A percentile compares a stretch with the other conserved stretches of the same genome.
Conservation (phyloP, 2,329 filamentous ascomycete species). For the Ambrosiella xylebori region DNA sequence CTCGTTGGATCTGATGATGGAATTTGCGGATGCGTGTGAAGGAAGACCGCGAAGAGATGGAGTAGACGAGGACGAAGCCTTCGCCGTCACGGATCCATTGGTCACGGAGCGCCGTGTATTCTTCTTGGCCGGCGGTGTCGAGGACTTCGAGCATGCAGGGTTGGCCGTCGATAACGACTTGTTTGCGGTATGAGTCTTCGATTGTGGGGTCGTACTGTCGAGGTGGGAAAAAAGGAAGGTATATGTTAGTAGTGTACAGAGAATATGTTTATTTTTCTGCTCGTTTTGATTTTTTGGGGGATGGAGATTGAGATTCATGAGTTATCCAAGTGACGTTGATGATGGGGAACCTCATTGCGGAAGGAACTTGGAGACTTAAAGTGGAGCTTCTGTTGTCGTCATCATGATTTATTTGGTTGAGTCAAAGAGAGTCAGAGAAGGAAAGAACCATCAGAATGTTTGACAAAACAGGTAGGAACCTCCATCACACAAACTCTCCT, state of each 20-base stretch:
- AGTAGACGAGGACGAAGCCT: conserved; percentile 94
- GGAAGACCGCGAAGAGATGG: conserved; percentile 90
- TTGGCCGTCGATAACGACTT: conserved; percentile 83
- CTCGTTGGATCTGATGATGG: conserved; percentile 89
- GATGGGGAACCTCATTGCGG: no score
- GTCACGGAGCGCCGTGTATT: conserved; percentile 90
- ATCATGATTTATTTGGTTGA: no score
- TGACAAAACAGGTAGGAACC: no score
- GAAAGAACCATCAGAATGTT: no score
- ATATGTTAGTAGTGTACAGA: neutral
- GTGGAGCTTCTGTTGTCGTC: no score
- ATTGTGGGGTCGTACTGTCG: conserved; percentile 68
- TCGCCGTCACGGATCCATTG: conserved; percentile 98
- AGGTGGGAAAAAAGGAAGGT: neutral
- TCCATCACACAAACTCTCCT: no score
- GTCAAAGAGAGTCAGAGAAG: no score
- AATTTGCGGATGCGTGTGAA: conserved; percentile 91
- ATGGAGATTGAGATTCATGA: neutral
- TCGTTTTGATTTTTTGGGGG: neutral
- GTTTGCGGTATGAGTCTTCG: conserved; percentile 75
- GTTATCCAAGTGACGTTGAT: no score
- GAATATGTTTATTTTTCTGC: neutral
- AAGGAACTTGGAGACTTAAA: no score
- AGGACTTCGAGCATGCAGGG: conserved; percentile 96
- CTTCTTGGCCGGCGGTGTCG: conserved; percentile 94